Evolutionary conservation across 2,329 filamentous ascomycete species (phyloP).

Genomic region (Neofusicoccum kwambonambiense): DNA sequence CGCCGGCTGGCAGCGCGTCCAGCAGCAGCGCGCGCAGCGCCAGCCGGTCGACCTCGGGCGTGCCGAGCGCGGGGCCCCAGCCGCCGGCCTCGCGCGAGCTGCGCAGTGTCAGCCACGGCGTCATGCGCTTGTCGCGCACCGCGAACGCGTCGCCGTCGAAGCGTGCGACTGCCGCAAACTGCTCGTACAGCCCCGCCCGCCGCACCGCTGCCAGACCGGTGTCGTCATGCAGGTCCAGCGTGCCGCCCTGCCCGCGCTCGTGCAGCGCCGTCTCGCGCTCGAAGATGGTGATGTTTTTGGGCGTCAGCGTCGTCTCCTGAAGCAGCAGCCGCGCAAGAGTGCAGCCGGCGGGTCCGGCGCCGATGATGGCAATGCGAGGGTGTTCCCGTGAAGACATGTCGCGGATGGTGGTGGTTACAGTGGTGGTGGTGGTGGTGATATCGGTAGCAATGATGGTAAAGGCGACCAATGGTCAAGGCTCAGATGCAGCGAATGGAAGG

Average conservation of each 20-base stretch:
- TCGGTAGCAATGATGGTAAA: neutral
- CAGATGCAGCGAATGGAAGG: neutral
- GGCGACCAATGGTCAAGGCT: neutral
- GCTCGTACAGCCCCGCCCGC: neutral
- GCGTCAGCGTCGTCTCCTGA: constrained; percentile 20
- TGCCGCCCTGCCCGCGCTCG: constrained; percentile 32
- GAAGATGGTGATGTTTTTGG: constrained; percentile 25
- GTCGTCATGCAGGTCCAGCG: constrained; percentile 35
- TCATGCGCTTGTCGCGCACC: constrained; percentile 20
- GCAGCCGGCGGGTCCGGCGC: too few relatives aligned
- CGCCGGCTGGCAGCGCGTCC: constrained; percentile 25
- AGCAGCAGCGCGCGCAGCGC: constrained; percentile 26
- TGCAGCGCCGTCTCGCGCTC: constrained; percentile 20
- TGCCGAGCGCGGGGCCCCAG: neutral
- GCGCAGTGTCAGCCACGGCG: too few relatives aligned
- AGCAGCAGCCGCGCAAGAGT: constrained; percentile 29
- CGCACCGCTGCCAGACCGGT: neutral
- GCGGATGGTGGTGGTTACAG: neutral
- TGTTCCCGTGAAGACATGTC: neutral
- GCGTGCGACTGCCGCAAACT: neutral
- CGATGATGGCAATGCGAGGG: neutral
- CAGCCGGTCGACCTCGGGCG: constrained; percentile 28
- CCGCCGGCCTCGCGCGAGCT: too few relatives aligned
- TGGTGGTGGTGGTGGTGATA: neutral
- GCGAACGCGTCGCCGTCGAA: constrained; percentile 35